Evolutionary conservation across 768 basidiomycete genomes (phyloP), one percentile per base, ranked within the genome.

Genomic region (Clitopilus passeckerianus): DNA sequence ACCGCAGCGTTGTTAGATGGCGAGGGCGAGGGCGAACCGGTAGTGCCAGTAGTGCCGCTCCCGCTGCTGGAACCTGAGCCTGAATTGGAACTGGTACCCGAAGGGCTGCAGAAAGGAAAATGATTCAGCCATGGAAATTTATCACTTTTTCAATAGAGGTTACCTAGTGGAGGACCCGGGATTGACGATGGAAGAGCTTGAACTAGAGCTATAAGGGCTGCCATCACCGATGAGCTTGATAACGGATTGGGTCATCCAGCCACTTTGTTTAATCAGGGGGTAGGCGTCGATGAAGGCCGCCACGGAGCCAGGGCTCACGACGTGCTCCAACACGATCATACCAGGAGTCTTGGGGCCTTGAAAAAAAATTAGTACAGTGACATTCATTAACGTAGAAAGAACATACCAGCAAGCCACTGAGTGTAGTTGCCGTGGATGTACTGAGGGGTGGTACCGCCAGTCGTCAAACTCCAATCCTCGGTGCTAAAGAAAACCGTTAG

Each of bases 251-350:
- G 85, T 75, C 34, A 80, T 79, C 95, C 95, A 98, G 10, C 86
- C 87, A 63, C 86, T 85, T 5, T 77, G 64, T 61, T 77, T 74
- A 71, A 94, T 85, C 37, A 83, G 60, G 2, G 87, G 85, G 69
- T 80, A 91, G 7, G 81, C 80, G 43, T 74, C 72, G 0, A 88
- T 84, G 72, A 95, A 95, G 3, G 84, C 83, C 35, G 76, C 64
- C 20, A 93, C 86, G 33, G 87, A 76, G 62, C 75, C 69, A 44
- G 82, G 73, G 33, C 78, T 80, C 22, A 88, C 74, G 72, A 97
- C 95, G 71, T 98, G 95, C 70, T 96, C 89, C 60, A 97, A 80
- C 57, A 92, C 77, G 61, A 93, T 78, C 22, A 95, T 80, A 34
- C 95, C 95, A 2, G 91, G 88, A 9, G 71, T 75, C 70, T 93